A percentile compares a stretch with the other conserved stretches of the same genome.
Conservation (phyloP, 192 early-diverging fungal species). For the Coemansia sp. region DNA sequence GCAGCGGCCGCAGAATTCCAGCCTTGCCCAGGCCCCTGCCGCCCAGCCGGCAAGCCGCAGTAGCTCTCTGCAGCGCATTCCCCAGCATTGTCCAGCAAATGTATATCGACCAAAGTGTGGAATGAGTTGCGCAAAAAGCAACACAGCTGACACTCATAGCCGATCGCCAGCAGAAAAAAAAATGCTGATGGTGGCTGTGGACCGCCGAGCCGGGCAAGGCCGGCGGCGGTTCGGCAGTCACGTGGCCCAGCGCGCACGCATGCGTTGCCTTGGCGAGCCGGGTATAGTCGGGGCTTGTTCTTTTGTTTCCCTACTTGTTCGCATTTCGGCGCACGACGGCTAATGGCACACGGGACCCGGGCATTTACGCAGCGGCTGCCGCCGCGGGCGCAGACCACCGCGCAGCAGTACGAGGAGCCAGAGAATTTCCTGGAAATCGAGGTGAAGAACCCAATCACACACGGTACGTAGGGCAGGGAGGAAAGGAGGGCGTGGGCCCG, state of each 20-base stretch:
- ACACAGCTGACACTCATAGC: no score
- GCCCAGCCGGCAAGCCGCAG: neutral
- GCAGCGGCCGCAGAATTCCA: neutral
- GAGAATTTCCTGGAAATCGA: slow-evolving; percentile 98
- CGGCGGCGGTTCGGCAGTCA: no score
- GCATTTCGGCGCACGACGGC: no score
- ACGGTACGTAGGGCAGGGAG: slow-evolving; percentile 41
- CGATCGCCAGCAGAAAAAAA: no score
- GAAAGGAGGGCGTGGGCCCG: neutral
- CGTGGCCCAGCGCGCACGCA: no score
- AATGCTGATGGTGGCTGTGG: no score
- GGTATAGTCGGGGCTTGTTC: no score
- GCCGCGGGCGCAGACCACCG: slow-evolving; percentile 30
- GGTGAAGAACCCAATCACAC: slow-evolving; percentile 81
- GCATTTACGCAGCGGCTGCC: slow-evolving; percentile 25
- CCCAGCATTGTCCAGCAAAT: slow-evolving; percentile 25
- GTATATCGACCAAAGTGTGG: no score
- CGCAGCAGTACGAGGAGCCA: slow-evolving; percentile 72
- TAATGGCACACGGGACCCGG: slow-evolving; percentile 2
- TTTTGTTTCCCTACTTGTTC: no score
- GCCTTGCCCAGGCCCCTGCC: neutral
- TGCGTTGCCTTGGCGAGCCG: no score
- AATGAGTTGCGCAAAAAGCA: no score
- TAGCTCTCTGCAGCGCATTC: slow-evolving; percentile 6
- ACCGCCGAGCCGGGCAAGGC: no score